These are phyloP conservation scores for Tylopilus orsonianus DNA, from an alignment of 1,284 basidiomycete species.

Conservation along the genomic window DNA sequence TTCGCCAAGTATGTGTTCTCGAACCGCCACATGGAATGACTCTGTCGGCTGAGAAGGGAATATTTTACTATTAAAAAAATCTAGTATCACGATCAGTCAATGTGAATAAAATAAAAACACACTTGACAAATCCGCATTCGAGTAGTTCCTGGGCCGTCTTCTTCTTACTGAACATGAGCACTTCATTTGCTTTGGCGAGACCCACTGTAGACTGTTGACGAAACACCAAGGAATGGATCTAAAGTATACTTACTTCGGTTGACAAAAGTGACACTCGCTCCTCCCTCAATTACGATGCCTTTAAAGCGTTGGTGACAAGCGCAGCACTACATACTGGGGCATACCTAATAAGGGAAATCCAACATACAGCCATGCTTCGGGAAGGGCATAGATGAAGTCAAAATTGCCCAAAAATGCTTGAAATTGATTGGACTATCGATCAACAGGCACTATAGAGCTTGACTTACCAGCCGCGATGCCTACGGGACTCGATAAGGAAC, in stretches of 20 bases:
- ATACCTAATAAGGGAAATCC: conserved; percentile 70
- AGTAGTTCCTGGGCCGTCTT: conserved; percentile 58
- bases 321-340: conserved; percentile 15
- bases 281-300: conserved; percentile 66
- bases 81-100: conserved; percentile 3
- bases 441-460: not conserved
- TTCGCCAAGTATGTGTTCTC: conserved; percentile 47
- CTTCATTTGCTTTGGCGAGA: conserved; percentile 64
- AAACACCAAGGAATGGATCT: not conserved
- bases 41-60: conserved; percentile 52
- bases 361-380: conserved; percentile 58
- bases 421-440: not conserved
- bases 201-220: conserved; percentile 49
- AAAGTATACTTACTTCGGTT: conserved; percentile 49
- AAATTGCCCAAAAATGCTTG: conserved; percentile 69
- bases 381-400: conserved; percentile 71
- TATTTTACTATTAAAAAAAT: conserved; percentile 47
- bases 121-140: conserved; percentile 68
- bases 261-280: conserved; percentile 65
- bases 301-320: conserved; percentile 2
- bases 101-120: conserved; percentile 15
- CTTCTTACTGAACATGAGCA: conserved; percentile 67
- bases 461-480: conserved; percentile 64
- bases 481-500: conserved; percentile 26
- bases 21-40: conserved; percentile 54